Evolutionary conservation across 2,329 filamentous ascomycete genomes (phyloP), one percentile per base, ranked within the genome.

Genomic region (Fusarium sp.): DNA sequence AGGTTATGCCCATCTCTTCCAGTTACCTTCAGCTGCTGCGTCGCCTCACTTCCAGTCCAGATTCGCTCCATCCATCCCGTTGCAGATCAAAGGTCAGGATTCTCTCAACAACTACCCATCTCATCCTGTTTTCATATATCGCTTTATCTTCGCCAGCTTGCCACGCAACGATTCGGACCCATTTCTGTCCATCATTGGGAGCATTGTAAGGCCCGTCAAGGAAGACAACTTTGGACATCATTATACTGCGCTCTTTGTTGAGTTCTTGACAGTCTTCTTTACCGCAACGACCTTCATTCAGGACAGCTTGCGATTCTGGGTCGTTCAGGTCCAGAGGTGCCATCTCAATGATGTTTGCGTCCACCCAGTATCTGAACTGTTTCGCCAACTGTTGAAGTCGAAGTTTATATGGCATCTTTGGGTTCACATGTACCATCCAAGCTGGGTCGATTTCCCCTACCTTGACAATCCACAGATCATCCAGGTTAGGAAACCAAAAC

Each of bases 381-480:
- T 79, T 78, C 8, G 81, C 81, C 49, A 80, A 77, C 52, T 78
- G 73, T 55, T 74, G 75, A 27, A 79, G 66, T 6, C 78, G 78
- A 27, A 67, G 65, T 46, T 80, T 73, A 45, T 75, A 78, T 7
- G 79, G 71, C 37, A 79, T 73, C 41, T 75, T 72, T 35, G 60
- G 71, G 53, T 82, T 78, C n/a, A 77, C 75, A 30, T 74, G 75
- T 30, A 82, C 72, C 73, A 78, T 78, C 81, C 81, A 82, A 15
- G 75, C 78, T 42, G 75, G 72, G 49, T 81, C 79, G 15, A 82
- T 77, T 50, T 81, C 79, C 26, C 80, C 81, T 59, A 82, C 75
- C 64, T 82, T 82, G 64, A 82, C 76, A 64, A 82, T 80, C 81
- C 81, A 82, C 23, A 82, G 61, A 20, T 82, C 80, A 38, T 78